A percentile compares a stretch with the other conserved stretches of the same genome.
Conservation (phyloP, 352 stramenopile genomes). For the Pythium sukuiense region DNA sequence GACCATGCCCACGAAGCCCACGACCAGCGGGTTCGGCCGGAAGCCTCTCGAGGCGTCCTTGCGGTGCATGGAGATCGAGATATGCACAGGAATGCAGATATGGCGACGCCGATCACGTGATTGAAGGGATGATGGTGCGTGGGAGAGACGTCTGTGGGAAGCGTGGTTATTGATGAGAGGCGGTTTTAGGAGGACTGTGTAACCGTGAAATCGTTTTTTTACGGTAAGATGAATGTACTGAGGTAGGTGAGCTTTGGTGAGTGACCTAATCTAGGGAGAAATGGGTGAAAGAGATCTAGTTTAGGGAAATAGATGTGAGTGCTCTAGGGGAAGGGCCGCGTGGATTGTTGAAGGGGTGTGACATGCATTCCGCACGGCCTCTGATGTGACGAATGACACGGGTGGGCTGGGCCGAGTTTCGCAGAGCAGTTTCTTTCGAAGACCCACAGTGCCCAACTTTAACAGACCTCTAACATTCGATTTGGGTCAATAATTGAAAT, state of each 20-base stretch:
- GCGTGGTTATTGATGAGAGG: too few species aligned
- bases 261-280: too few species aligned
- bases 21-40: constrained; percentile 10
- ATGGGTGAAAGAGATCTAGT: too few species aligned
- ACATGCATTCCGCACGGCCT: background rate
- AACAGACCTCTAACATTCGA: constrained; percentile 1
- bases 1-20: constrained; percentile 13
- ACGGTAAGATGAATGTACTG: too few species aligned
- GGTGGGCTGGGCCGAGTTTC: background rate
- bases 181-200: background rate
- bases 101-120: background rate
- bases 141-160: background rate
- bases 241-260: too few species aligned
- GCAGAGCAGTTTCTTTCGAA: constrained; percentile 20
- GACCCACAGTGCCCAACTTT: background rate
- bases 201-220: background rate
- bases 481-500: constrained; percentile 4
- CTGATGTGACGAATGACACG: background rate
- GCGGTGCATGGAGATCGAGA: background rate
- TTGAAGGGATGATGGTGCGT: constrained; percentile 2
- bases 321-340: background rate
- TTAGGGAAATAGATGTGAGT: too few species aligned
- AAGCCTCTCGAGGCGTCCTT: background rate
- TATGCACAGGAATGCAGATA: background rate
- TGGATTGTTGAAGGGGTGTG: background rate